Conservation (phyloP, 2,329 filamentous ascomycete genomes). For the Apiospora kogelbergensis region DNA sequence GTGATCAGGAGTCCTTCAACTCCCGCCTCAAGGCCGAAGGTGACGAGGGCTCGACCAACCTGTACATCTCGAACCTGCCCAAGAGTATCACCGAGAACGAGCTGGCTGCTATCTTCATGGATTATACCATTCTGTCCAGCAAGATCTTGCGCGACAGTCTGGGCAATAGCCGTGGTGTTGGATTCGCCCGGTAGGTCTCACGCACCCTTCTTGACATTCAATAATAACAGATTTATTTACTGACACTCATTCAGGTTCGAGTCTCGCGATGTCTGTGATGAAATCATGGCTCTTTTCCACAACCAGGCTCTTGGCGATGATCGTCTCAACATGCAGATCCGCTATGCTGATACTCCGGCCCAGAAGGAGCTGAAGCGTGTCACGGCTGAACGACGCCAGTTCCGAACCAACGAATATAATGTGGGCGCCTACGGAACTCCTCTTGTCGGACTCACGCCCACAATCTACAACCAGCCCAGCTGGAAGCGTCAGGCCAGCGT, state of each 20-base stretch:
- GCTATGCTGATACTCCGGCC: slow-evolving; percentile 93
- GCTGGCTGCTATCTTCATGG: slow-evolving; percentile 74
- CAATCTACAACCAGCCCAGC: slow-evolving; percentile 40
- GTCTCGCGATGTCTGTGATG: slow-evolving; percentile 82
- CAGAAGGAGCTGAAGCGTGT: slow-evolving; percentile 97
- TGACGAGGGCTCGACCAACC: slow-evolving; percentile 85
- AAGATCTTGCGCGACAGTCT: slow-evolving; percentile 91
- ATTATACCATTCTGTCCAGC: slow-evolving; percentile 84
- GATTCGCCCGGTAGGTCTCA: slow-evolving; percentile 81
- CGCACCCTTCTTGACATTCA: slow-evolving; percentile 20
- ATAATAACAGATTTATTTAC: background rate
- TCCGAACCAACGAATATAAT: slow-evolving; percentile 94
- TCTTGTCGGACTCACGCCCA: slow-evolving; percentile 56
- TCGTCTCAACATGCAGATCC: slow-evolving; percentile 84
- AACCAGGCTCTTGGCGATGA: slow-evolving; percentile 76
- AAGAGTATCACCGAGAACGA: slow-evolving; percentile 88
- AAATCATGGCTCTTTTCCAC: slow-evolving; percentile 84
- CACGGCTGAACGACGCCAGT: slow-evolving; percentile 91
- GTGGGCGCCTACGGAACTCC: slow-evolving; percentile 67
- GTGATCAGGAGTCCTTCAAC: slow-evolving; percentile 87
- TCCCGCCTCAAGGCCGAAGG: slow-evolving; percentile 95
- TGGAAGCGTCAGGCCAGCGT: slow-evolving; percentile 37
- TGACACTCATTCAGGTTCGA: slow-evolving; percentile 68
- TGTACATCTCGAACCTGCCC: slow-evolving; percentile 97
- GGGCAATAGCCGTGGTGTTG: slow-evolving; percentile 93